Conservation (phyloP, 2,329 filamentous ascomycete genomes). For the Penicillium sp. region DNA sequence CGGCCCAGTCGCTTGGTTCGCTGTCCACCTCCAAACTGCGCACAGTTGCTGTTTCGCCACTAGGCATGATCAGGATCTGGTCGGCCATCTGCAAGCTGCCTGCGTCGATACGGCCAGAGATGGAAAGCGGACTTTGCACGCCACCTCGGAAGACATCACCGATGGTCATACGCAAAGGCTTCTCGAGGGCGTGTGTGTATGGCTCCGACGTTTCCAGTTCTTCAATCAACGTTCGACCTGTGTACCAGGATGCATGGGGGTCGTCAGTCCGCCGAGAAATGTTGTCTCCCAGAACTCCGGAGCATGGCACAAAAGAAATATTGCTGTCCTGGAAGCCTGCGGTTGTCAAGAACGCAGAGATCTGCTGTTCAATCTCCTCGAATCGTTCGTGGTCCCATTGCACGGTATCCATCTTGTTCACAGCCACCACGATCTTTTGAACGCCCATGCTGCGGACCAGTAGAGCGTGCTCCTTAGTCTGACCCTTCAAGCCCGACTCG, state of each 20-base stretch:
- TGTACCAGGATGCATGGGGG: conserved; percentile 71
- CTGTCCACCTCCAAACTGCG: conserved; percentile 77
- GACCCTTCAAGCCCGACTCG: conserved; percentile 87
- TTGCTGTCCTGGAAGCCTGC: conserved; percentile 81
- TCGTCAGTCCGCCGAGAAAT: conserved; percentile 55
- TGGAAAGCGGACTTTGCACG: conserved; percentile 74
- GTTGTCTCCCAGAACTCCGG: conserved; percentile 85
- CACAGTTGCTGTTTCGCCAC: conserved; percentile 74
- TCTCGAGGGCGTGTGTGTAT: conserved; percentile 66
- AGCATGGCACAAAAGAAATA: conserved; percentile 83
- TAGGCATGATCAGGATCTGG: conserved; percentile 73
- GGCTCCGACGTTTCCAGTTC: conserved; percentile 82
- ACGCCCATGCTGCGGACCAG: conserved; percentile 89
- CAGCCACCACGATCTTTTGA: conserved; percentile 78
- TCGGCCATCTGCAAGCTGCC: conserved; percentile 85
- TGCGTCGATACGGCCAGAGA: conserved; percentile 81
- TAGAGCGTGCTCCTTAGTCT: conserved; percentile 90
- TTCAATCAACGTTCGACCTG: conserved; percentile 72
- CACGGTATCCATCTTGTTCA: conserved; percentile 93
- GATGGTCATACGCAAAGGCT: conserved; percentile 81
- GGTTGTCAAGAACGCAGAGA: conserved; percentile 75
- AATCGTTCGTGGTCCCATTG: conserved; percentile 81
- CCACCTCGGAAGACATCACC: conserved; percentile 81
- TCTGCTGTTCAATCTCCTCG: conserved; percentile 78
- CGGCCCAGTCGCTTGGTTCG: conserved; percentile 77